A percentile compares a stretch with the other conserved stretches of the same genome.
Evolutionary conservation across 202 grass and related monocot species (phyloP).

Genomic region (Musa balbisiana): DNA sequence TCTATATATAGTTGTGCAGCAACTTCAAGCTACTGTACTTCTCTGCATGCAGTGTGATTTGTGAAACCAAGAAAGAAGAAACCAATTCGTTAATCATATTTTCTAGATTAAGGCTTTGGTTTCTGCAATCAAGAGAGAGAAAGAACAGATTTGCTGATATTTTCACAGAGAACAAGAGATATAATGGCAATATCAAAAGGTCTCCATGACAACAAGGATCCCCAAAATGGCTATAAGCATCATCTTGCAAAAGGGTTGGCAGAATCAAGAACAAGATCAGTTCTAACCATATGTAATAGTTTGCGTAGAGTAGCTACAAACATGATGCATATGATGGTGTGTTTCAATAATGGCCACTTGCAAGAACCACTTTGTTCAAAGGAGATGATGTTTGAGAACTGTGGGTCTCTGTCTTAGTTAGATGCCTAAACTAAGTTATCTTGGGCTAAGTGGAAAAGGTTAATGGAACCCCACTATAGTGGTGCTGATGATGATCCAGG

Average conservation of each 20-base stretch:
- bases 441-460: conserved; percentile 4
- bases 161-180: not conserved
- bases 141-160: not conserved
- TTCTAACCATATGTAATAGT: not conserved
- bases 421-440: conserved; percentile 20
- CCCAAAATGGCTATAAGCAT: not conserved
- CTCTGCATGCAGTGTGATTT: too few species aligned
- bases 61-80: too few species aligned
- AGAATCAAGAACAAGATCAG: conserved; percentile 1
- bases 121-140: not conserved
- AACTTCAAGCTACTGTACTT: too few species aligned
- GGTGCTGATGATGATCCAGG: conserved; percentile 11
- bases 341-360: conserved; percentile 4
- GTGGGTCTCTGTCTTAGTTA: not conserved
- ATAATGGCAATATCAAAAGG: too few species aligned
- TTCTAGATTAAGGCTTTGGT: not conserved
- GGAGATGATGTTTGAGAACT: not conserved
- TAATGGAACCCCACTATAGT: conserved; percentile 19
- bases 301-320: not conserved
- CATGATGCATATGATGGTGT: not conserved
- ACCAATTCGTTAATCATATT: too few species aligned
- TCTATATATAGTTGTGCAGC: too few species aligned
- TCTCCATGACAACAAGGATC: too few species aligned
- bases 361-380: not conserved
- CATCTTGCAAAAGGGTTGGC: not conserved